These are phyloP conservation scores for Mucuna pruriens DNA, from an alignment of 306 rosid genomes.

Conservation along the genomic window DNA sequence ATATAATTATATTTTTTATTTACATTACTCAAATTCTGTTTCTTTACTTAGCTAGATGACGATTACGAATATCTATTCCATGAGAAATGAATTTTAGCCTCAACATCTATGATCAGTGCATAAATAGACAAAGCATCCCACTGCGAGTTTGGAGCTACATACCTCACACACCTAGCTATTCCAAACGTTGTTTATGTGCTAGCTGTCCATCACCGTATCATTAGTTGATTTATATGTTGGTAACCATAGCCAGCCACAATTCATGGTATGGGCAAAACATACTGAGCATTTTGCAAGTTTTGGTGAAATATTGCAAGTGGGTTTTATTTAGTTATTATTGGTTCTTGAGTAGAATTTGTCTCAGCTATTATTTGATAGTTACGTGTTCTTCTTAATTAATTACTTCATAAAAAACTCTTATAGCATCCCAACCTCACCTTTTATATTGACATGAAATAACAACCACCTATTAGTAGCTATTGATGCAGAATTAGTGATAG, in stretches of 20 bases:
- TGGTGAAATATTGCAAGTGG: not conserved
- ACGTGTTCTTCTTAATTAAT: not conserved
- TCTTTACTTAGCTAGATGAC: no score
- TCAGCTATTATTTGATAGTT: slow-evolving; percentile 1
- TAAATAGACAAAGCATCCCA: not conserved
- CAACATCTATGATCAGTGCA: slow-evolving; percentile 5
- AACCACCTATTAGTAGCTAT: slow-evolving; percentile 17
- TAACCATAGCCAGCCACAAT: slow-evolving; percentile 5
- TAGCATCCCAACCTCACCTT: not conserved
- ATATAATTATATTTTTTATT: no score
- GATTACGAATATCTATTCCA: no score
- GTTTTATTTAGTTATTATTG: slow-evolving; percentile 18
- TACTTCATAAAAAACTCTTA: not conserved
- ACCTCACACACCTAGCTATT: not conserved
- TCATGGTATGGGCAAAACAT: slow-evolving; percentile 25
- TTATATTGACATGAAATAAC: slow-evolving; percentile 7
- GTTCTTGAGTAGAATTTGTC: not conserved
- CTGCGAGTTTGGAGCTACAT: not conserved
- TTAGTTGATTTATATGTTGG: not conserved
- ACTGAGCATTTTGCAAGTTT: not conserved
- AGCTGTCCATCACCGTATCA: not conserved
- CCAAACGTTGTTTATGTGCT: not conserved
- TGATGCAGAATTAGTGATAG: not conserved
- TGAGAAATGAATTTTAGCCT: not conserved
- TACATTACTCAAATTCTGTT: no score